phyloP scores from a whole-genome alignment of 1,284 basidiomycete species.

The Microbotryum saponariae region DNA sequence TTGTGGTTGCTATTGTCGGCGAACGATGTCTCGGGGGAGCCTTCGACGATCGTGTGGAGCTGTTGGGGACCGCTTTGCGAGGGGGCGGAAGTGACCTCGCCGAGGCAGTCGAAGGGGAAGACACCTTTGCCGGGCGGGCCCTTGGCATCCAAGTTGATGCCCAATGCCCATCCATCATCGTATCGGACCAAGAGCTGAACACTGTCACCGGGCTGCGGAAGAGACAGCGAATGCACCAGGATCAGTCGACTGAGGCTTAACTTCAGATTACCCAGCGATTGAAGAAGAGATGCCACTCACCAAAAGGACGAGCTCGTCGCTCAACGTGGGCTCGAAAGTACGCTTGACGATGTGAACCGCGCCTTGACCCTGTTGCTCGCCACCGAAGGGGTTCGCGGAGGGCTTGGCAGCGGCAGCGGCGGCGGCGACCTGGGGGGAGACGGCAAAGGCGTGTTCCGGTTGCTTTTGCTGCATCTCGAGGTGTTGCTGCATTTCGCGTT shows the following conservation, averaged over 20 bases:
- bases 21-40: background rate
- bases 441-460: background rate
- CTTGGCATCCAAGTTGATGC: conserved; percentile 25
- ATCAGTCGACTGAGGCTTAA: background rate
- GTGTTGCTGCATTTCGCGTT: conserved; percentile 24
- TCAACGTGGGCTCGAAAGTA: conserved; percentile 34
- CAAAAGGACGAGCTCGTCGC: conserved; percentile 35
- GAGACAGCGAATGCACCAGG: too few species aligned
- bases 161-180: conserved; percentile 37
- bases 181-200: conserved; percentile 36
- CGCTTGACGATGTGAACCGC: conserved; percentile 32
- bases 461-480: conserved; percentile 11
- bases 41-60: background rate
- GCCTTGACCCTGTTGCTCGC: conserved; percentile 33
- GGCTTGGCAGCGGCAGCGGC: background rate
- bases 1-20: background rate
- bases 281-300: conserved; percentile 8
- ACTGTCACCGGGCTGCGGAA: conserved; percentile 30
- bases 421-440: background rate
- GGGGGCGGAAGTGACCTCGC: conserved; percentile 8
- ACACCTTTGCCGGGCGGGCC: conserved; percentile 26
- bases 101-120: conserved; percentile 38
- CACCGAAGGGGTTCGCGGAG: conserved; percentile 27
- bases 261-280: too few species aligned
- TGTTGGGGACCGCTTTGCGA: background rate